These are phyloP conservation scores for Sugiyamaella smithiae DNA, from an alignment of 805 yeast species.

Conservation along the genomic window DNA sequence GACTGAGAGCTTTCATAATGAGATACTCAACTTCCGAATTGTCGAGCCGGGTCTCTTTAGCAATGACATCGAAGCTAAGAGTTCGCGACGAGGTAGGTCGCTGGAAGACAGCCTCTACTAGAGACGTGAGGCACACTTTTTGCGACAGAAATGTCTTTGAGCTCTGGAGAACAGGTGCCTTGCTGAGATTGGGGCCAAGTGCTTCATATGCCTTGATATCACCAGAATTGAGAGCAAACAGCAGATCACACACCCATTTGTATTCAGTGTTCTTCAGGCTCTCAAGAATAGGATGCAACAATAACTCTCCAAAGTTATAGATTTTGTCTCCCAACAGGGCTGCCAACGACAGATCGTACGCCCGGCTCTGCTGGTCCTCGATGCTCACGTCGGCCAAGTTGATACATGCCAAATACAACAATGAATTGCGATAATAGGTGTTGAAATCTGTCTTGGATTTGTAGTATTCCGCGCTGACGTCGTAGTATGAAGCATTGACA, in stretches of 20 bases:
- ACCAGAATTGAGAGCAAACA: conserved; percentile 73
- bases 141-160: conserved; percentile 72
- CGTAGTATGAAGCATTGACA: conserved; percentile 79
- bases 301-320: conserved; percentile 92
- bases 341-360: conserved; percentile 76
- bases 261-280: conserved; percentile 49
- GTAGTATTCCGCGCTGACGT: conserved; percentile 72
- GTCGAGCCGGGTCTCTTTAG: conserved; percentile 63
- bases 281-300: conserved; percentile 79
- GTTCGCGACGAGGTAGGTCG: conserved; percentile 73
- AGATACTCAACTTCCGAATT: conserved; percentile 82
- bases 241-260: conserved; percentile 69
- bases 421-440: conserved; percentile 72
- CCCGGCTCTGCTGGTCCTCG: conserved; percentile 47
- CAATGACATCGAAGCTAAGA: conserved; percentile 69
- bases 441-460: conserved; percentile 77
- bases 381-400: conserved; percentile 42
- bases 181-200: conserved; percentile 41
- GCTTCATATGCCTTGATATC: conserved; percentile 64
- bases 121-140: conserved; percentile 88
- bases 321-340: conserved; percentile 89
- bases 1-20: conserved; percentile 84
- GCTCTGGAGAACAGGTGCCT: conserved; percentile 54
- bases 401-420: conserved; percentile 78
- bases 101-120: conserved; percentile 79